A percentile compares a stretch with the other conserved stretches of the same genome.
These are phyloP conservation scores for Podila epigama DNA, from an alignment of 192 early-diverging fungal genomes.

Conservation along the genomic window DNA sequence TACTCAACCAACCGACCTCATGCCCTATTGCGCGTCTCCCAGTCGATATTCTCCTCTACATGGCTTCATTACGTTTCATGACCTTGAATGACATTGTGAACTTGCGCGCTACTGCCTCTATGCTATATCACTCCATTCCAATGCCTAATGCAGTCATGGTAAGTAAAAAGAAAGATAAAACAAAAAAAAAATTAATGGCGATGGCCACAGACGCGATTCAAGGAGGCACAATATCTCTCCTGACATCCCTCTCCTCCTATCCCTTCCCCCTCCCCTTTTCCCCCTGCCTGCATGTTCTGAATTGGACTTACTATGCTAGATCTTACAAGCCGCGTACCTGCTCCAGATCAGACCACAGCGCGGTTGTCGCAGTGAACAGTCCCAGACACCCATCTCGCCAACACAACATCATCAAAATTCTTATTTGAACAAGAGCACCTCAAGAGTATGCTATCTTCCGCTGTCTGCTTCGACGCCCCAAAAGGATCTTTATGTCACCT, in stretches of 20 bases:
- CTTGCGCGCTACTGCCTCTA: constrained; percentile 33
- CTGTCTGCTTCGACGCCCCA: background rate
- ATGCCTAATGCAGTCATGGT: constrained; percentile 33
- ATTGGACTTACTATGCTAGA: constrained; percentile 1
- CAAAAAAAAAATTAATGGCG: too few species aligned
- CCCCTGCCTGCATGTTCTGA: background rate
- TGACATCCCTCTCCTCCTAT: background rate
- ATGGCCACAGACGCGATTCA: too few species aligned
- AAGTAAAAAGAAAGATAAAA: background rate
- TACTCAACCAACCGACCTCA: background rate
- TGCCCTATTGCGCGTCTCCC: constrained; percentile 25
- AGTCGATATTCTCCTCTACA: constrained; percentile 40
- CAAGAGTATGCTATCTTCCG: background rate
- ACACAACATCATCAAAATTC: background rate
- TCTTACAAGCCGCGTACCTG: constrained; percentile 32
- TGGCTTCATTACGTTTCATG: constrained; percentile 31
- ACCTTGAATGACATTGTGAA: constrained; percentile 36
- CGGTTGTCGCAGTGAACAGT: constrained; percentile 1
- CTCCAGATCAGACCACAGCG: constrained; percentile 31
- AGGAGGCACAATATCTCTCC: too few species aligned
- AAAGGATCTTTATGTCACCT: constrained; percentile 13
- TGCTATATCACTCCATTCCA: constrained; percentile 36
- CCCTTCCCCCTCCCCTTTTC: background rate
- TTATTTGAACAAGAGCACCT: background rate
- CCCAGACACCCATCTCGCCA: background rate